phyloP scores from a whole-genome alignment of 305 asterid genomes.

The Ilex paraguariensis region DNA sequence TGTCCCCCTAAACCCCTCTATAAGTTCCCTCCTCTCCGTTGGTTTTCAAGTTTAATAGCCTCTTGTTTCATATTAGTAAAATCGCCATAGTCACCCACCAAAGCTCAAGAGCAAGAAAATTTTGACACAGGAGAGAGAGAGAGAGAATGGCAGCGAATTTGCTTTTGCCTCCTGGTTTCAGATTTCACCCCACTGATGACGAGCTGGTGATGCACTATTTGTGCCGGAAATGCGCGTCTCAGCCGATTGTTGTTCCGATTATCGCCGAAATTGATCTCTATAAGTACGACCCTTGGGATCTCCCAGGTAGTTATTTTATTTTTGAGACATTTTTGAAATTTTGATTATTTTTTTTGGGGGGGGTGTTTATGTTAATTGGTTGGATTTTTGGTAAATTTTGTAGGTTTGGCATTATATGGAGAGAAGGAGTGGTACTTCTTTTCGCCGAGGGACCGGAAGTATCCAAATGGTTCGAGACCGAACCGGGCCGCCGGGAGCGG shows the following conservation, averaged over 20 bases:
- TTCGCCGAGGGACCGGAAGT: conserved; percentile 47
- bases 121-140: background rate
- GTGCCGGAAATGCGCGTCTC: conserved; percentile 77
- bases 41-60: no score
- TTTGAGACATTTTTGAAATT: background rate
- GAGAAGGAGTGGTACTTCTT: conserved; percentile 71
- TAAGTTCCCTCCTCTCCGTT: no score
- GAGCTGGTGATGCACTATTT: conserved; percentile 81
- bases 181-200: conserved; percentile 98
- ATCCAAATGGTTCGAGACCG: conserved; percentile 51
- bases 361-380: background rate
- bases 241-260: conserved; percentile 52
- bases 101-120: no score
- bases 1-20: no score
- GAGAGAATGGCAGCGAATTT: conserved; percentile 43
- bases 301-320: conserved; percentile 52
- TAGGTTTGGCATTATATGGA: conserved; percentile 74
- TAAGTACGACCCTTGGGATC: conserved; percentile 93
- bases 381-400: background rate
- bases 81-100: background rate
- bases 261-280: conserved; percentile 89
- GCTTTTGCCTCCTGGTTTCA: conserved; percentile 79
- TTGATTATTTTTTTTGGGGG: background rate
- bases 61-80: no score
- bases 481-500: conserved; percentile 47